A percentile compares a stretch with the other conserved stretches of the same genome.
These are phyloP conservation scores for Bipolaris bicolor DNA, from an alignment of 2,329 filamentous ascomycete species.

Conservation along the genomic window DNA sequence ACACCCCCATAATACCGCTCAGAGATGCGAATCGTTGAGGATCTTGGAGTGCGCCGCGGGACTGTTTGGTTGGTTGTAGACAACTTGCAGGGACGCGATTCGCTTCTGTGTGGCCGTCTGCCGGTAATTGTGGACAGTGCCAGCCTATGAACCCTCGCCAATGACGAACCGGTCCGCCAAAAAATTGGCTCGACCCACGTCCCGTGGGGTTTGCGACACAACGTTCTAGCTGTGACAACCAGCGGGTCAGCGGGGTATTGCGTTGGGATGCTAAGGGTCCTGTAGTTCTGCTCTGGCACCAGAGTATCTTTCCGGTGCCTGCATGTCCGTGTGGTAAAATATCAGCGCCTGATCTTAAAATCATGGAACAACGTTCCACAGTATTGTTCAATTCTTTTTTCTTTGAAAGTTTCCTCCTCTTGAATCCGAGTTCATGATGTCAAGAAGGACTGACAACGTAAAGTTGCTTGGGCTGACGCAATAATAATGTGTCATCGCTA, in stretches of 20 bases:
- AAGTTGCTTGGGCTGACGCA: too few species aligned
- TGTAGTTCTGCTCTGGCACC: not conserved
- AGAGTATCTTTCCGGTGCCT: not conserved
- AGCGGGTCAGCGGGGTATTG: not conserved
- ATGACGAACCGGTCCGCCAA: not conserved
- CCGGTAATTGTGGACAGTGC: conserved; percentile 2
- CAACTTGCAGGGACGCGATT: conserved; percentile 10
- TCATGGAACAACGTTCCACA: not conserved
- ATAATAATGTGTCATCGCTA: not conserved
- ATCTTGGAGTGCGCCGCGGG: conserved; percentile 1
- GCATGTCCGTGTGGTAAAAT: not conserved
- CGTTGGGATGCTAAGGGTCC: not conserved
- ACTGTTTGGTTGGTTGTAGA: conserved; percentile 15
- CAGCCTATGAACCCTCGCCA: conserved; percentile 1
- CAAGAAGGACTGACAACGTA: too few species aligned
- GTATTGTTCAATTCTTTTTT: not conserved
- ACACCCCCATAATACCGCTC: conserved; percentile 26
- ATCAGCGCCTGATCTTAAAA: not conserved
- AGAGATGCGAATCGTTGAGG: conserved; percentile 12
- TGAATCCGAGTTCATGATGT: too few species aligned
- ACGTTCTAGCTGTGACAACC: not conserved
- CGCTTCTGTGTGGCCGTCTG: conserved; percentile 13
- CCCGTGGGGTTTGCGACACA: conserved; percentile 1
- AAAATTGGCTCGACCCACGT: conserved; percentile 2
- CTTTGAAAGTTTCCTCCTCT: not conserved